These are phyloP conservation scores for Lentinula edodes DNA, from an alignment of 768 basidiomycete genomes.

Conservation along the genomic window DNA sequence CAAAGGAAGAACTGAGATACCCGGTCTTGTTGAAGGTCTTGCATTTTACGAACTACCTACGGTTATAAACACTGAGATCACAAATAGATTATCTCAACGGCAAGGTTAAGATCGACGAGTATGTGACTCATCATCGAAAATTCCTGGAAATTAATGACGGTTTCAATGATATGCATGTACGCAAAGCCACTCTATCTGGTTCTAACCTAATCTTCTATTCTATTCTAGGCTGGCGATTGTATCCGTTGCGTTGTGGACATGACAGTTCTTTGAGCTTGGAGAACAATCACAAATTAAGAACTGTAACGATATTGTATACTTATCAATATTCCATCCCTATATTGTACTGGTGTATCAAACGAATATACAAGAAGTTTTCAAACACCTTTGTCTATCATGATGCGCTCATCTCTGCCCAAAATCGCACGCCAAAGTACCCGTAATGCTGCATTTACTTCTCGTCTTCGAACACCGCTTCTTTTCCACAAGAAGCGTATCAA, in stretches of 20 bases:
- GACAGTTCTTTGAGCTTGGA: slow-evolving; percentile 29
- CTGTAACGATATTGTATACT: slow-evolving; percentile 4
- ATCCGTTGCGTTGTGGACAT: slow-evolving; percentile 96
- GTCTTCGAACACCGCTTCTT: slow-evolving; percentile 60
- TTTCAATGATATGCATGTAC: slow-evolving; percentile 95
- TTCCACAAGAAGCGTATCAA: slow-evolving; percentile 57
- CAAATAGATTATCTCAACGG: slow-evolving; percentile 72
- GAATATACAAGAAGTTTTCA: background rate
- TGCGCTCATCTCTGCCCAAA: slow-evolving; percentile 45
- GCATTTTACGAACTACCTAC: background rate
- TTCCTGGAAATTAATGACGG: slow-evolving; percentile 78
- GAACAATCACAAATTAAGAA: slow-evolving; percentile 10
- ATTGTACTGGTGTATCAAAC: background rate
- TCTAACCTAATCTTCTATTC: slow-evolving; percentile 6
- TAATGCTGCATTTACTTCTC: slow-evolving; percentile 64
- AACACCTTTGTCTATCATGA: slow-evolving; percentile 38
- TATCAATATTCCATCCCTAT: background rate
- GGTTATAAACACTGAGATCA: background rate
- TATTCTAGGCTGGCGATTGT: slow-evolving; percentile 67
- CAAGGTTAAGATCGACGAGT: slow-evolving; percentile 89
- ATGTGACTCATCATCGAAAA: slow-evolving; percentile 81
- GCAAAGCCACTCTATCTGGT: slow-evolving; percentile 24
- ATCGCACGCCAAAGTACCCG: slow-evolving; percentile 66
- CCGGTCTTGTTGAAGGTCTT: slow-evolving; percentile 84
- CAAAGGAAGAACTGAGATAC: slow-evolving; percentile 94